Base-by-base conservation (phyloP, 176 grass and related monocot genomes). In the Elaeis guineensis region DNA sequence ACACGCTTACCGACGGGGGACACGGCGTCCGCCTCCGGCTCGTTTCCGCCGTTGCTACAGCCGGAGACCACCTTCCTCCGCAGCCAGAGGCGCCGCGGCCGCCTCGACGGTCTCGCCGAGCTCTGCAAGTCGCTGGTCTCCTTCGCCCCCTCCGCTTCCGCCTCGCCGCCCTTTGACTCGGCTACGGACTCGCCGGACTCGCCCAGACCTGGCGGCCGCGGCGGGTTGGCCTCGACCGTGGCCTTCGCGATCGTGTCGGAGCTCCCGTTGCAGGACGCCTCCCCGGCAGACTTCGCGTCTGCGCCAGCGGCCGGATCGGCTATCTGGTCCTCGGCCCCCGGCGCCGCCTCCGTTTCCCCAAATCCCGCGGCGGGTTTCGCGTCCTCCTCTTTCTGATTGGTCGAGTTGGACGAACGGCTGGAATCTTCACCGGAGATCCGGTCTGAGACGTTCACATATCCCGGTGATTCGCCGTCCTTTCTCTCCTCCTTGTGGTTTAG, bases 401-500 rank as follows among this genome's bases (percentile, higher is more conserved):
- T 78, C 16, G 87, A 91, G 87, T 82, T 87, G 50, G 92, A 97
- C 9, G 92, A 97, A 20, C 72, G 66, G 55, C 78, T 65, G 26
- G 86, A 95, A 25, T 68, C 78, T 39, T 66, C 77, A 53, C 76
- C 70, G 51, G 73, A 82, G 75, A 71, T 76, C 56, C 78, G 79
- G 62, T 77, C 62, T 82, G 20, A 23, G 49, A 54, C 64, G 3
- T 75, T 64, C 32, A 65, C 70, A 4, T 59, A 78, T 21, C 65
- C 61, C 17, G 66, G 26, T n/a, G 74, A 71, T 35, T 24, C 52
- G 35, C 15, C 35, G 8, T 44, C 58, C 5, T 44, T 44, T 44
- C 35, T 14, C 35, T 12, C 35, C 8, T 71, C 63, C 16, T 85
- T 78, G 18, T 65, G 61, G 6, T 62, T 70, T 50, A 55, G 66